These are phyloP conservation scores for Eucalyptus curtisii DNA, from an alignment of 345 rosid species.

Conservation along the genomic window DNA sequence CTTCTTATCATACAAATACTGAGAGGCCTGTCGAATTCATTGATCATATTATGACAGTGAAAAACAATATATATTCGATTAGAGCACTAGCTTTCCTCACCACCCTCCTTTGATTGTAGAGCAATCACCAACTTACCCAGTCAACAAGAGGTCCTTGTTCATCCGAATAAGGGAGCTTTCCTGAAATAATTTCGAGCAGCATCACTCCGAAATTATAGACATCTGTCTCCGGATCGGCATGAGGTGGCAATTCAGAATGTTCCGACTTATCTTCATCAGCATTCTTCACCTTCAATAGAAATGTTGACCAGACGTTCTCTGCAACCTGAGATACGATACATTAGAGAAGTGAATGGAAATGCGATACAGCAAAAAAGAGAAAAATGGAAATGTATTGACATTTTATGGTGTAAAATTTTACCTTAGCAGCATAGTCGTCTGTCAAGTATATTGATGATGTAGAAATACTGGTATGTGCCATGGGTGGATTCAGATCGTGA, in stretches of 20 bases:
- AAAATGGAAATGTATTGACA: neutral
- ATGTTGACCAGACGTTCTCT: conserved; percentile 27
- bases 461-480: conserved; percentile 32
- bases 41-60: neutral
- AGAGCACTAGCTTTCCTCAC: neutral
- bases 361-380: neutral
- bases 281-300: conserved; percentile 6
- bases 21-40: conserved; percentile 37
- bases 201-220: conserved; percentile 63
- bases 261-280: conserved; percentile 29
- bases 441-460: conserved; percentile 46
- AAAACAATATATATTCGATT: neutral
- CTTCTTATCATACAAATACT: conserved; percentile 36
- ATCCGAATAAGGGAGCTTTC: conserved; percentile 57
- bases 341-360: neutral
- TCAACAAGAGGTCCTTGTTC: conserved; percentile 55
- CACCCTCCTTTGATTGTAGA: neutral
- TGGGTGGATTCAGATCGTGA: conserved; percentile 78
- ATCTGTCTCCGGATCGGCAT: conserved; percentile 45
- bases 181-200: conserved; percentile 81
- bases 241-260: conserved; percentile 29
- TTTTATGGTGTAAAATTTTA: neutral
- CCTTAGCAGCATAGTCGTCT: conserved; percentile 97
- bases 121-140: conserved; percentile 40
- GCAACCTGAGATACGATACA: conserved; percentile 27